Base-by-base conservation (phyloP, 495 filamentous ascomycete species). In the Aspergillus olivimuriae region DNA sequence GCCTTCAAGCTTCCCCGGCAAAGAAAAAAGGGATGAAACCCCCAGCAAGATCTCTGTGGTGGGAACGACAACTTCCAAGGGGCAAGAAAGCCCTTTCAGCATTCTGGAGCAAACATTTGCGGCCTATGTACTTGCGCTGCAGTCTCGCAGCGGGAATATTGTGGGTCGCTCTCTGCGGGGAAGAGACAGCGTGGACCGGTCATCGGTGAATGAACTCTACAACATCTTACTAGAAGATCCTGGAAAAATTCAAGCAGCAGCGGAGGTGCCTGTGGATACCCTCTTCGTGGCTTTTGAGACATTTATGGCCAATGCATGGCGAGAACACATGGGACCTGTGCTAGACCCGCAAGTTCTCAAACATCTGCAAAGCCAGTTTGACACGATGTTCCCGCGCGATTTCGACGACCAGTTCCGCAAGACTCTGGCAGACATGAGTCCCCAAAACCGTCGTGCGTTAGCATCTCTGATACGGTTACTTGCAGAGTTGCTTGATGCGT, bases 251-350 rank as follows among this genome's bases (percentile, higher is more conserved):
- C 80, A 94, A 39, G 69, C 80, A 10, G 80, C 86, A 3, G 78
- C 81, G 1, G 86, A 95, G 44, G 75, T 85, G 3, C 75, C 86
- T 10, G 80, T 95, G 16, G 89, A 95, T 57, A 82, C 91, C n/a
- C 72, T 96, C 8, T 95, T 96, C 52, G 83, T 83, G 14, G 87
- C 91, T 1, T 98, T 98, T 55, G 89, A 94, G 53, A 95, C 92
- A 46, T 98, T 96, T 48, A 72, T 96, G 55, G 80, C 78, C 44
- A 82, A 86, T 44, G 89, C 89, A 21, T 98, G 92, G 92, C 80
- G 73, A 41, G 82, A 89, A 37, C 83, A 86, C 48, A 90, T 96
- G 73, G 94, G 94, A 0, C 77, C 85, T 2, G 72, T 97, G 26
- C 75, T 97, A 46, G 73, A 81, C 2, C 59, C 72, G 22, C 66